phyloP scores from a whole-genome alignment of 192 early-diverging fungal genomes.

The Helicostylum pulchrum region DNA sequence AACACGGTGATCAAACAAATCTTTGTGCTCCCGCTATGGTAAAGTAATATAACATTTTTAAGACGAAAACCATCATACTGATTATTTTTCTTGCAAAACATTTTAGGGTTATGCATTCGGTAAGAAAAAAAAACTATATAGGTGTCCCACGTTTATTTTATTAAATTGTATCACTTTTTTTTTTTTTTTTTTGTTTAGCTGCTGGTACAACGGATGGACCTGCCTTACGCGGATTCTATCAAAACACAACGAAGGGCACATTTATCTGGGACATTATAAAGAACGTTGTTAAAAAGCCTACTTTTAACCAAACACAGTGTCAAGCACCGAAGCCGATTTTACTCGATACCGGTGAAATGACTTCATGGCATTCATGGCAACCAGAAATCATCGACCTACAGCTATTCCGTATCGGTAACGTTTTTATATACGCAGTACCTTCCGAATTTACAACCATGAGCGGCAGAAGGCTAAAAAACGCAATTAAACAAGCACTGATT shows the following conservation, averaged over 20 bases:
- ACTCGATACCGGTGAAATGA: constrained; percentile 55
- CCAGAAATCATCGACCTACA: constrained; percentile 50
- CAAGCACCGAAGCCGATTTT: constrained; percentile 56
- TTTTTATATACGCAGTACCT: constrained; percentile 52
- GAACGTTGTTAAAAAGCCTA: constrained; percentile 20
- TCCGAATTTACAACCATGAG: constrained; percentile 64
- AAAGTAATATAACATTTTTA: background rate
- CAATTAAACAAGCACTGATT: constrained; percentile 31
- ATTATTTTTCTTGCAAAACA: constrained; percentile 23
- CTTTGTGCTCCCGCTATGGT: constrained; percentile 35
- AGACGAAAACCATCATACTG: background rate
- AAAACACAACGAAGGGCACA: constrained; percentile 28
- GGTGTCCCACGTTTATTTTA: background rate
- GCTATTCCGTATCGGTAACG: constrained; percentile 37
- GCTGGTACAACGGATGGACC: constrained; percentile 60
- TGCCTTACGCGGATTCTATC: constrained; percentile 28
- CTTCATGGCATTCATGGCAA: constrained; percentile 48
- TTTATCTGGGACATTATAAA: constrained; percentile 22
- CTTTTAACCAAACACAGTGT: constrained; percentile 39
- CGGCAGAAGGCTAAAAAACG: constrained; percentile 39
- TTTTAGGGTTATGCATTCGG: constrained; percentile 42
- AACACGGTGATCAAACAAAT: constrained; percentile 9
- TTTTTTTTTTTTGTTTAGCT: constrained; percentile 23
- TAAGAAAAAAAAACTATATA: constrained; percentile 1
- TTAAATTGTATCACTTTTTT: background rate